Conservation (phyloP, 306 rosid genomes). For the Castanea mollissima region DNA sequence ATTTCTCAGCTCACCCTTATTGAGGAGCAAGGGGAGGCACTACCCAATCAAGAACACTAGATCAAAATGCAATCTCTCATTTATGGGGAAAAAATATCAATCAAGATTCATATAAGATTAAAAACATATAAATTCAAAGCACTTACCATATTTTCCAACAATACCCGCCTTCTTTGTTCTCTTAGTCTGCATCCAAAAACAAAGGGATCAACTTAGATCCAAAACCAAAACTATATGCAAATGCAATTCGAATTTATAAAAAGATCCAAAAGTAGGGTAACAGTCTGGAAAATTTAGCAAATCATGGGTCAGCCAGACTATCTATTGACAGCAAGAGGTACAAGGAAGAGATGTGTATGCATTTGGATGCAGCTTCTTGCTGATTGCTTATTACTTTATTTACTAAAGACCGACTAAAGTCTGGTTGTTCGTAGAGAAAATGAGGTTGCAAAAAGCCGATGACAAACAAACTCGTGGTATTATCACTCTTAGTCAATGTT, state of each 20-base stretch:
- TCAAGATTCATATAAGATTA: not conserved
- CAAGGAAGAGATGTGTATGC: not conserved
- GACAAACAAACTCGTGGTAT: no score
- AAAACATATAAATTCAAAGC: not conserved
- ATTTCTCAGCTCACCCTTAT: not conserved
- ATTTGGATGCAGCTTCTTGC: no score
- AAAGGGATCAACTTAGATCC: not conserved
- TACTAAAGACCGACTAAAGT: no score
- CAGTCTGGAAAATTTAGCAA: not conserved
- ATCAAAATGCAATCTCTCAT: not conserved
- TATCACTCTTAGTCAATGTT: not conserved
- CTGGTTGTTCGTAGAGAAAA: no score
- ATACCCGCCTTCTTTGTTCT: slow-evolving; percentile 95
- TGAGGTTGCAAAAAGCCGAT: no score
- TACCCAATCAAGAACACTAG: not conserved
- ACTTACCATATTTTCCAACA: slow-evolving; percentile 80
- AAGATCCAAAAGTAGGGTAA: not conserved
- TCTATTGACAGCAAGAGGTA: not conserved
- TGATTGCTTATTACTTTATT: no score
- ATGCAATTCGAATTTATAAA: not conserved
- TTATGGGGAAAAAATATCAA: not conserved
- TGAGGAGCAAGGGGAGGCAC: not conserved
- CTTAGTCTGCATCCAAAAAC: slow-evolving; percentile 61
- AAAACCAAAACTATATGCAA: not conserved
- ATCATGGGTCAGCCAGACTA: not conserved